A percentile compares a stretch with the other conserved stretches of the same genome.
Conservation (phyloP, 2,329 filamentous ascomycete genomes). For the Microdochium trichocladiopsis region DNA sequence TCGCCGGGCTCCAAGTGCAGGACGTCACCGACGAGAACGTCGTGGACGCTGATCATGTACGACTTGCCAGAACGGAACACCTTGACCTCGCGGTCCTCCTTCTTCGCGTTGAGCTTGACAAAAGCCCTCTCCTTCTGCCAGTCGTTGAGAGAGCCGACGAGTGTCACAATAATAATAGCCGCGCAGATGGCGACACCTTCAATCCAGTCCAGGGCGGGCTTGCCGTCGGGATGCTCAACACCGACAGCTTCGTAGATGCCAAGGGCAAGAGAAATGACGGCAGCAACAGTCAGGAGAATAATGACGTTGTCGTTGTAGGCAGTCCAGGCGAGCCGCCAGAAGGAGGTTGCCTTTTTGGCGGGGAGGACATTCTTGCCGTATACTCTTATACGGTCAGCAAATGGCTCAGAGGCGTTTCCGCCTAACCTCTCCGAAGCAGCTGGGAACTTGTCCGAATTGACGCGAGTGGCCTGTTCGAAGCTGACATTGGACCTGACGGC, state of each 20-base stretch:
- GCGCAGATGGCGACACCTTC: slow-evolving; percentile 57
- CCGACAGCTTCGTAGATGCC: slow-evolving; percentile 62
- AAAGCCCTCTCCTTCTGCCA: slow-evolving; percentile 59
- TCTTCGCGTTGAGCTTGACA: slow-evolving; percentile 48
- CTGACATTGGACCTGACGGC: slow-evolving; percentile 15
- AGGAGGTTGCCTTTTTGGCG: slow-evolving; percentile 49
- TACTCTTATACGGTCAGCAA: slow-evolving; percentile 48
- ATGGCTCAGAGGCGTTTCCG: slow-evolving; percentile 11
- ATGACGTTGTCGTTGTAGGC: slow-evolving; percentile 71
- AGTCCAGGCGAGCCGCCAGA: slow-evolving; percentile 56
- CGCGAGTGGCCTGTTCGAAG: slow-evolving; percentile 19
- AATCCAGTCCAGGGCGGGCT: slow-evolving; percentile 49
- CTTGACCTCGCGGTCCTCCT: slow-evolving; percentile 56
- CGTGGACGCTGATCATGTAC: slow-evolving; percentile 51
- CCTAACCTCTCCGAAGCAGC: slow-evolving; percentile 1
- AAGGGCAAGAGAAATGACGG: slow-evolving; percentile 60
- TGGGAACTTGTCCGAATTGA: slow-evolving; percentile 11
- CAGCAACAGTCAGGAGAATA: slow-evolving; percentile 61
- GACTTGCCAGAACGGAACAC: slow-evolving; percentile 58
- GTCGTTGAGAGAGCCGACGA: slow-evolving; percentile 53
- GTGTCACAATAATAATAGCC: slow-evolving; percentile 53
- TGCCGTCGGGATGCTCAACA: slow-evolving; percentile 28
- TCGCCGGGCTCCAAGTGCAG: slow-evolving; percentile 63
- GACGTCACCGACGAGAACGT: slow-evolving; percentile 60
- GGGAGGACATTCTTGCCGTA: slow-evolving; percentile 55